Evolutionary conservation across 768 basidiomycete genomes (phyloP), one percentile per base, ranked within the genome.

Genomic region (Agrocybe pediades): DNA sequence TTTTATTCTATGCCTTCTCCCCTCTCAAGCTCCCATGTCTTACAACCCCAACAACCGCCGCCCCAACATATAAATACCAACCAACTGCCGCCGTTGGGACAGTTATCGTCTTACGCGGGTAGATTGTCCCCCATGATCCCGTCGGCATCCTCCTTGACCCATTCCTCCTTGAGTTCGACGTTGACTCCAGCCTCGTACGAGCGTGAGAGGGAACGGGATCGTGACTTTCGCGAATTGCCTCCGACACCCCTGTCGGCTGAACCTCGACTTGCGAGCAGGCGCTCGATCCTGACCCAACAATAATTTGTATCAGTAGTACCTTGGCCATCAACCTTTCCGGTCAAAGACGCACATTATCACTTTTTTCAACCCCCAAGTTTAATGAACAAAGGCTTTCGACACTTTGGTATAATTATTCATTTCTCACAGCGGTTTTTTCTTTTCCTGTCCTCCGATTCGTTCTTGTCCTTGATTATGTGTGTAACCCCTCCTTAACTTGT

Each of bases 1-100:
- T 82, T 71, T 64, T 84, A 71, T 76, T 70, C 77, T 21, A 71
- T 77, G 21, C 74, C 84, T 17, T 84, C 84, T n/a, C 79, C 81
- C 16, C 69, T 80, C 27, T 76, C 77, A 51, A 72, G 76, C 57
- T 70, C 76, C 9, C 72, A 74, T 40, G 66, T 73, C 20, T 67
- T 72, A 43, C 65, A 56, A 27, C 66, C 64, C 13, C 61, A 56
- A 23, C 65, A 64, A 9, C 65, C 45, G 33, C 53, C 54, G 24
- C 49, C 57, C 9, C 56, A 68, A 19, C 66, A 54, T 51, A 67
- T 47, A 62, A 72, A 49, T 47, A 60, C 48, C 17, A 66, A 60
- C 15, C 70, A 69, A 63, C 70, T 66, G 17, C 73, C 68, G 58
- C 74, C 69, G 56, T 68, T 70, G 58, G 72, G 60, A 25, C 71